Base-by-base conservation (phyloP, 2,329 filamentous ascomycete genomes). In the Diplodia sapinea region DNA sequence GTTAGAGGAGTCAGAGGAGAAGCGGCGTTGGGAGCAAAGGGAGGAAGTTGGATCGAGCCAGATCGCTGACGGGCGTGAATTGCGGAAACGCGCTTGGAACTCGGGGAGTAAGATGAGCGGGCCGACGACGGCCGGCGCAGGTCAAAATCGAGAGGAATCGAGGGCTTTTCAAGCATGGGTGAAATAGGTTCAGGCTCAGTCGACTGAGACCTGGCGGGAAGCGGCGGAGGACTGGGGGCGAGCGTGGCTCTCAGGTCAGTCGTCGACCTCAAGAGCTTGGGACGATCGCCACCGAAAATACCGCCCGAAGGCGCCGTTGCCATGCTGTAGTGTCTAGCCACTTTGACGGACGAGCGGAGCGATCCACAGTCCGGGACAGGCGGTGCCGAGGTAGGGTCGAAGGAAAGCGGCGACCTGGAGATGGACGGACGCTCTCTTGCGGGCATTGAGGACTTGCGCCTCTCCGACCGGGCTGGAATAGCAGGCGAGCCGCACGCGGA, bases 1-100 rank as follows among this genome's bases (percentile, higher is more conserved):
- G 77, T 73, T 20, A 66, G 55, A 26, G 76, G 76, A 8, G 75
- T 72, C 2, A 76, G 73, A 65, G 74, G 74, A 0, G 74, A 72
- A 1, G 70, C 54, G 6, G 70, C 54, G 6, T 71, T 70, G 51
- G 61, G 66, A 26, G 49, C 49, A 15, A 63, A 68, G 20, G 56
- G 33, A 47, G 66, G 66, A n/a, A 67, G 56, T 15, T 64, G 66
- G n/a, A 65, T 38, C 9, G 66, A 68, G 40, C 59, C 66, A 15
- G 66, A 68, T 23, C 66, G 66, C 47, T 68, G 59, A 23, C 66
- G 51, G 49, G 29, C 17, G 38, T 67, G 66, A 7, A 67, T 2
- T 7, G 50, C 38, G 17, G 66, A 67, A 12, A 29, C 49, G 13
- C 66, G 66, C 50, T 67, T 67, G n/a, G 66, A 67, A 12, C 38